These are phyloP conservation scores for Gyrodon lividus DNA, from an alignment of 768 basidiomycete genomes.

Conservation along the genomic window DNA sequence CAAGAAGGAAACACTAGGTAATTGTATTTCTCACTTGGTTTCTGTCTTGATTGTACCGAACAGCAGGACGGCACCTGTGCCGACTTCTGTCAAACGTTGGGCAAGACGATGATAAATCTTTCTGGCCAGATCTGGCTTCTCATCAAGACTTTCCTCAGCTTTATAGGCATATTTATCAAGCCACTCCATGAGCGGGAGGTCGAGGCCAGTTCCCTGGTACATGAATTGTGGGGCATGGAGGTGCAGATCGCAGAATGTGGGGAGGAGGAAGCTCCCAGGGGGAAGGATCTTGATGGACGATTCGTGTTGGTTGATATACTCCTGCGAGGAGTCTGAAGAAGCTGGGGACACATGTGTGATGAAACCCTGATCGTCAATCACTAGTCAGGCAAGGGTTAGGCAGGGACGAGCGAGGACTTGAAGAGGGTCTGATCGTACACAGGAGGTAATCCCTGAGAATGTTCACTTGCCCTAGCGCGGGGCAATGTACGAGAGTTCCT, in stretches of 20 bases:
- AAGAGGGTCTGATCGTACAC: constrained; percentile 28
- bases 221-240: constrained; percentile 88
- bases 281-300: constrained; percentile 37
- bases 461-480: constrained; percentile 48
- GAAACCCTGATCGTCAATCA: constrained; percentile 40
- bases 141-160: constrained; percentile 76
- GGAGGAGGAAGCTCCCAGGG: constrained; percentile 64
- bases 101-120: constrained; percentile 70
- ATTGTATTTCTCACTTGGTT: constrained; percentile 61
- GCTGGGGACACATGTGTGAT: constrained; percentile 51
- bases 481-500: constrained; percentile 61
- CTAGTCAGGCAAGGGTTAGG: constrained; percentile 22
- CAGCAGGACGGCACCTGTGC: constrained; percentile 73
- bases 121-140: constrained; percentile 54
- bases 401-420: not conserved
- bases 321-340: constrained; percentile 34
- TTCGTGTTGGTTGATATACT: constrained; percentile 25
- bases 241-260: constrained; percentile 81
- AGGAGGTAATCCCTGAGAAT: constrained; percentile 59
- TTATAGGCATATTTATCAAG: constrained; percentile 78
- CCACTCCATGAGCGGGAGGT: constrained; percentile 85
- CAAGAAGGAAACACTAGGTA: not conserved
- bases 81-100: constrained; percentile 61
- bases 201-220: constrained; percentile 84
- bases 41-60: constrained; percentile 84